phyloP scores from a whole-genome alignment of 306 rosid genomes.

The Castanea crenata region DNA sequence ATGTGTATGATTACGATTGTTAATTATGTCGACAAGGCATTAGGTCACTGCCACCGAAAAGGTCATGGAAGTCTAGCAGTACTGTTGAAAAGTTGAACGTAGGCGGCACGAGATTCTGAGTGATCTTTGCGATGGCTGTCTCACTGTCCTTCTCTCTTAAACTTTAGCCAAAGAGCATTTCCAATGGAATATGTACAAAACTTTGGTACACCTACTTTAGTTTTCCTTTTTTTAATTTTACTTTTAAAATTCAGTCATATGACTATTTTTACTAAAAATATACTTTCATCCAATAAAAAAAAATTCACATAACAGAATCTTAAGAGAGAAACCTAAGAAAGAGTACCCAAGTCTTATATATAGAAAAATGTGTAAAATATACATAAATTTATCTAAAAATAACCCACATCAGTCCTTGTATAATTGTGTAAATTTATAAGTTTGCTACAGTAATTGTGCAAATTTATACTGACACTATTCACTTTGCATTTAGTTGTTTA shows the following conservation, averaged over 20 bases:
- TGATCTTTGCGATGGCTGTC: neutral
- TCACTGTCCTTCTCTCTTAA: neutral
- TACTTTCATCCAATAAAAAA: rapidly evolving
- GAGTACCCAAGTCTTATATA: too few species aligned
- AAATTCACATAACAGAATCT: rapidly evolving
- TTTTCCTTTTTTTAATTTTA: neutral
- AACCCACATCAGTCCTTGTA: too few species aligned
- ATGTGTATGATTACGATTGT: conserved; percentile 19
- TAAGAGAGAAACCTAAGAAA: too few species aligned
- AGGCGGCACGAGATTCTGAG: neutral
- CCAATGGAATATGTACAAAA: too few species aligned
- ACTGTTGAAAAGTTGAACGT: neutral
- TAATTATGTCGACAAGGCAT: conserved; percentile 18
- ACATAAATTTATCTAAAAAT: too few species aligned
- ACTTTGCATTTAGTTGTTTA: too few species aligned
- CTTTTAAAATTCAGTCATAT: rapidly evolving
- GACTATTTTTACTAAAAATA: too few species aligned
- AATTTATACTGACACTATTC: too few species aligned
- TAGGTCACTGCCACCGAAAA: conserved; percentile 20
- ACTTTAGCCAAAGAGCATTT: neutral
- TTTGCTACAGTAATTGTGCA: rapidly evolving
- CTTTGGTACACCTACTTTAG: neutral
- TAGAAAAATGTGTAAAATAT: too few species aligned
- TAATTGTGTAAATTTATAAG: too few species aligned
- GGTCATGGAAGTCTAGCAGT: neutral